Evolutionary conservation across 164 flowering plant genomes (phyloP).

Genomic region (Kingdonia uniflora): DNA sequence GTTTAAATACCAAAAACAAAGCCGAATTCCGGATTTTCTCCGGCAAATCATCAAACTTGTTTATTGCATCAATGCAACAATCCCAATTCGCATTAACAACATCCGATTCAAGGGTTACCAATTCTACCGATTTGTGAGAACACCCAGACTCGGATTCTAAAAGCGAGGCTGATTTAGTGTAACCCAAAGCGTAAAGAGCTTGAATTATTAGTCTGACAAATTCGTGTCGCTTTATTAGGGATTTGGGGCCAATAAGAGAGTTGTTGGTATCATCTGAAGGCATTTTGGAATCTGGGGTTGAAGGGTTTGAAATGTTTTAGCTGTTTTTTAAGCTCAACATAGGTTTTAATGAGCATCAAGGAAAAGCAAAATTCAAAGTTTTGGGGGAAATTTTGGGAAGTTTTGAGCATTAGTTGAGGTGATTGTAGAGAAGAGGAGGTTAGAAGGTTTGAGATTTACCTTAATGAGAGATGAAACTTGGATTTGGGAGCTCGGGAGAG

Average conservation of each 20-base stretch:
- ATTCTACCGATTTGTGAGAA: constrained; percentile 30
- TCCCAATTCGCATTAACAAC: constrained; percentile 55
- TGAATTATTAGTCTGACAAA: constrained; percentile 60
- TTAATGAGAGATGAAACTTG: too few species aligned
- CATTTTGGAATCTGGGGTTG: too few species aligned
- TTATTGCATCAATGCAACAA: constrained; percentile 34
- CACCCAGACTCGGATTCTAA: constrained; percentile 73
- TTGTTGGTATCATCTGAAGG: too few species aligned
- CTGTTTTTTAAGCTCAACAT: too few species aligned
- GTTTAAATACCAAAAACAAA: constrained; percentile 47
- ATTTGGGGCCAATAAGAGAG: constrained; percentile 37
- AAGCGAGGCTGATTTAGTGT: constrained; percentile 42
- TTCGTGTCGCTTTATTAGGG: constrained; percentile 51
- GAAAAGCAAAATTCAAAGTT: too few species aligned
- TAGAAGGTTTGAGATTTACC: too few species aligned
- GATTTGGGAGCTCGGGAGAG: too few species aligned
- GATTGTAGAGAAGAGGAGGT: too few species aligned
- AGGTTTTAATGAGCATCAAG: too few species aligned
- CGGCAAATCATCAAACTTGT: constrained; percentile 24
- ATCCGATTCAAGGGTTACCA: constrained; percentile 41
- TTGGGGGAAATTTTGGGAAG: too few species aligned
- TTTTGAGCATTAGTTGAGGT: too few species aligned
- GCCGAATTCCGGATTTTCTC: constrained; percentile 45
- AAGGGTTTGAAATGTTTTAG: too few species aligned
- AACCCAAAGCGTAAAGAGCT: constrained; percentile 63